Evolutionary conservation across 768 basidiomycete genomes (phyloP), one percentile per base, ranked within the genome.

Genomic region (Sarcodon aspratus): DNA sequence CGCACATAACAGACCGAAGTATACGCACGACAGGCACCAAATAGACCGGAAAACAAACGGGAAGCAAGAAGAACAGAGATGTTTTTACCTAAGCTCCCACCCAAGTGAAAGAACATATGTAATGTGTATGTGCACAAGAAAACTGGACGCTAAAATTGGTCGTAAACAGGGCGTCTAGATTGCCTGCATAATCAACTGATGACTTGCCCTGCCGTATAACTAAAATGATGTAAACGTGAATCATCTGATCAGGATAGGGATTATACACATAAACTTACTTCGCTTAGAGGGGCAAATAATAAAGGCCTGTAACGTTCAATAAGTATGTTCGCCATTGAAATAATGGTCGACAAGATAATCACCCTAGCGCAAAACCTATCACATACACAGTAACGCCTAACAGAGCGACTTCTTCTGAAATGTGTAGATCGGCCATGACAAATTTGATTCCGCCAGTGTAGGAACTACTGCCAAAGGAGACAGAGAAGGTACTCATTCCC

Each of bases 311-410:
- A 7, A 32, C 5, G 17, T 12, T 44, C 15, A 48, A 13, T 7
- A 36, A 46, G 15, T 13, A 15, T 34, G 50, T n/a, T 27, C 21
- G 21, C 21, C 5, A 2, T 27, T 5, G 21, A 27, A 27, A 27
- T 27, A 27, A 27, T 27, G 21, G 21, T 27, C 21, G 21, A 27
- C 21, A 27, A 27, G 21, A 27, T 13, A 62, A 68, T 35, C 50
- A 77, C 73, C 78, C 78, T 18, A 80, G 54, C 4, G 74, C 78
- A 56, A 83, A 79, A 1, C 79, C 80, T 32, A 83, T 61, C 33
- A 84, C 77, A 57, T 79, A 82, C 12, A 80, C 61, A 5, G 79
- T 78, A 17, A 82, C 68, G 12, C 80, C 80, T 7, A 80, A 65
- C 38, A 78, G 75, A 3, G 77, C 74, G 49, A 78, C 63, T 49